Evolutionary conservation across 352 stramenopile genomes (phyloP).

Genomic region (Phytopythium vexans): DNA sequence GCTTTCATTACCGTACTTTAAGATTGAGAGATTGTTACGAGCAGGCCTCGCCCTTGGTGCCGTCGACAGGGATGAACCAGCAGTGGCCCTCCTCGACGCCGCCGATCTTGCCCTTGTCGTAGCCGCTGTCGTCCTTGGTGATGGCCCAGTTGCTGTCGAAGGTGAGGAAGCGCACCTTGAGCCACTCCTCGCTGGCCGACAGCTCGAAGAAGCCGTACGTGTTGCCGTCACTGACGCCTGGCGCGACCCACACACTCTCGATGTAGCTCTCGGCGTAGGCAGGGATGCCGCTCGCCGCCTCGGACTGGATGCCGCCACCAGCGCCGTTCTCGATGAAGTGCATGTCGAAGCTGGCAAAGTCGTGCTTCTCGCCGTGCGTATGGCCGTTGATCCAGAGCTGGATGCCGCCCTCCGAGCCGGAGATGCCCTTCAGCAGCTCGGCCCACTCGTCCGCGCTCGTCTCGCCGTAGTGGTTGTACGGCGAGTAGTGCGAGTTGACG

Average conservation of each 20-base stretch:
- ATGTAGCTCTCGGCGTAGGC: slow-evolving; percentile 41
- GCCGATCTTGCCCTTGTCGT: slow-evolving; percentile 21
- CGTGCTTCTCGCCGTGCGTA: slow-evolving; percentile 69
- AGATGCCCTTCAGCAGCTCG: slow-evolving; percentile 22
- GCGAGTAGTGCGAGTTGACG: slow-evolving; percentile 67
- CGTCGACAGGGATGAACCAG: slow-evolving; percentile 58
- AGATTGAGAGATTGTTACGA: too few relatives aligned
- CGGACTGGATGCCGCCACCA: slow-evolving; percentile 66
- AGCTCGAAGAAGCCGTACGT: slow-evolving; percentile 72
- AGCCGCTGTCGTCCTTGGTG: slow-evolving; percentile 28
- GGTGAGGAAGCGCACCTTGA: slow-evolving; percentile 65
- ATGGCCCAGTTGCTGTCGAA: slow-evolving; percentile 55
- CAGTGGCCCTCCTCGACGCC: slow-evolving; percentile 62
- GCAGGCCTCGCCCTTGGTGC: slow-evolving; percentile 26
- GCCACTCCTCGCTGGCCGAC: slow-evolving; percentile 50
- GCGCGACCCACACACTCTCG: slow-evolving; percentile 49
- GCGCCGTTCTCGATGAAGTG: slow-evolving; percentile 81
- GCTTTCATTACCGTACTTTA: too few relatives aligned
- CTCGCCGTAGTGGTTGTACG: slow-evolving; percentile 46
- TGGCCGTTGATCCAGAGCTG: slow-evolving; percentile 52
- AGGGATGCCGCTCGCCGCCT: slow-evolving; percentile 62
- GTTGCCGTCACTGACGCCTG: slow-evolving; percentile 24
- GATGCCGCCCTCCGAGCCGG: slow-evolving; percentile 15
- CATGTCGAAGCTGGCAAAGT: slow-evolving; percentile 44
- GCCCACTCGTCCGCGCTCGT: slow-evolving; percentile 40